Evolutionary conservation across 176 grass and related monocot genomes (phyloP).

Genomic region (Themeda triandra): DNA sequence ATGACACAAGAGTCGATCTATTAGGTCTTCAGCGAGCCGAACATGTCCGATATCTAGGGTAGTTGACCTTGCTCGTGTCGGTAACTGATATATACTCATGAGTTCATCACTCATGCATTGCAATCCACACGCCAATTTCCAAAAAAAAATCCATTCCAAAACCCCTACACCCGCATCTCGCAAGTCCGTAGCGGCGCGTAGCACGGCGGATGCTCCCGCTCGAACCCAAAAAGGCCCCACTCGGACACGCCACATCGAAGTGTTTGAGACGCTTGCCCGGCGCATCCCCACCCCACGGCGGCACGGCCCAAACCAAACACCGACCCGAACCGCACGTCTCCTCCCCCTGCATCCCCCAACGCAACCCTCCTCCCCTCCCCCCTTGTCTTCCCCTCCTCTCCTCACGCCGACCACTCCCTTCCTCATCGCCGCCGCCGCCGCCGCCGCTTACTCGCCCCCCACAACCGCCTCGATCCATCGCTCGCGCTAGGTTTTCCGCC

Average conservation of each 20-base stretch:
- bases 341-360: not conserved
- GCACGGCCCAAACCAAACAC: slow-evolving; percentile 29
- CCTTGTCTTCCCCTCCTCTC: not conserved
- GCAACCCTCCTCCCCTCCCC: slow-evolving; percentile 1
- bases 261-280: slow-evolving; percentile 14
- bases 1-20: too few species aligned
- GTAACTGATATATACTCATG: not conserved
- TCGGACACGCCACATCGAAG: slow-evolving; percentile 21
- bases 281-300: not conserved
- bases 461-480: slow-evolving; percentile 21
- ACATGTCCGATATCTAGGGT: too few species aligned
- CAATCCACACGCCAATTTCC: not conserved
- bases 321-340: slow-evolving; percentile 33
- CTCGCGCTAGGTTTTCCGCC: not conserved
- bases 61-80: too few species aligned
- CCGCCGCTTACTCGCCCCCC: not conserved
- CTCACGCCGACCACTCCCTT: slow-evolving; percentile 17
- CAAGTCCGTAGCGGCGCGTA: not conserved
- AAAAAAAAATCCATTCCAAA: not conserved
- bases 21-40: too few species aligned
- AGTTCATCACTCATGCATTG: not conserved
- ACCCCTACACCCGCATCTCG: not conserved
- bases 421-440: slow-evolving; percentile 22
- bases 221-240: not conserved
- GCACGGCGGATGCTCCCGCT: not conserved